Evolutionary conservation across 2,329 filamentous ascomycete genomes (phyloP).

Genomic region (Leptographium radiaticola): DNA sequence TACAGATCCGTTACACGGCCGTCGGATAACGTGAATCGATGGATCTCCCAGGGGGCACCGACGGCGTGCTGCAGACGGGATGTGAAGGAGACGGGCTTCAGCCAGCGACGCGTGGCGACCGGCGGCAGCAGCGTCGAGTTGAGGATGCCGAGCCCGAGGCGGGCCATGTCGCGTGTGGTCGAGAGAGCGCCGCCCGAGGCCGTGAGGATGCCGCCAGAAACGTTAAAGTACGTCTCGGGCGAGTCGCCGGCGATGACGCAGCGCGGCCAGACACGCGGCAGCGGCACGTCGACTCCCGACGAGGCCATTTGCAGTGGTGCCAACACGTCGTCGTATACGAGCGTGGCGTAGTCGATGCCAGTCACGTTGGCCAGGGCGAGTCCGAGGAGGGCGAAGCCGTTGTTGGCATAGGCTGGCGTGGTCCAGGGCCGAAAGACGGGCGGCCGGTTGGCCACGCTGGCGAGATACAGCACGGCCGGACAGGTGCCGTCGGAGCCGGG

Average conservation of each 20-base stretch:
- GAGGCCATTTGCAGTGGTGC: constrained; percentile 26
- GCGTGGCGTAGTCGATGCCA: constrained; percentile 21
- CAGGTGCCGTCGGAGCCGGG: neutral
- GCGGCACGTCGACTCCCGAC: neutral
- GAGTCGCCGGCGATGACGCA: constrained; percentile 1
- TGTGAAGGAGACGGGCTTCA: constrained; percentile 28
- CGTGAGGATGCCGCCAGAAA: neutral
- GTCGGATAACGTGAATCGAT: constrained; percentile 22
- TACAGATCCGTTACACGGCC: constrained; percentile 31
- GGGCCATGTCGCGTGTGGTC: constrained; percentile 22
- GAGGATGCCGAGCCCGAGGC: constrained; percentile 28
- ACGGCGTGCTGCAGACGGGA: constrained; percentile 23
- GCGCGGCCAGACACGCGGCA: neutral
- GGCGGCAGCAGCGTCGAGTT: constrained; percentile 26
- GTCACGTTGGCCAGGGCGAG: constrained; percentile 30
- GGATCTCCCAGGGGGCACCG: constrained; percentile 35
- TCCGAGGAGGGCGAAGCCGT: constrained; percentile 30
- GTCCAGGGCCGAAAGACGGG: constrained; percentile 30
- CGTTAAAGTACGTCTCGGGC: constrained; percentile 1
- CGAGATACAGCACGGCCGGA: neutral
- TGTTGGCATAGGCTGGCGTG: constrained; percentile 35
- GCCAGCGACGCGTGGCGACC: constrained; percentile 27
- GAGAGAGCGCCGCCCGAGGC: constrained; percentile 3
- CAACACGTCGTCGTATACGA: constrained; percentile 27
- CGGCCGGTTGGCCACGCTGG: constrained; percentile 11